Base-by-base conservation (phyloP, 257 asterid genomes). In the Petunia axillaris region DNA sequence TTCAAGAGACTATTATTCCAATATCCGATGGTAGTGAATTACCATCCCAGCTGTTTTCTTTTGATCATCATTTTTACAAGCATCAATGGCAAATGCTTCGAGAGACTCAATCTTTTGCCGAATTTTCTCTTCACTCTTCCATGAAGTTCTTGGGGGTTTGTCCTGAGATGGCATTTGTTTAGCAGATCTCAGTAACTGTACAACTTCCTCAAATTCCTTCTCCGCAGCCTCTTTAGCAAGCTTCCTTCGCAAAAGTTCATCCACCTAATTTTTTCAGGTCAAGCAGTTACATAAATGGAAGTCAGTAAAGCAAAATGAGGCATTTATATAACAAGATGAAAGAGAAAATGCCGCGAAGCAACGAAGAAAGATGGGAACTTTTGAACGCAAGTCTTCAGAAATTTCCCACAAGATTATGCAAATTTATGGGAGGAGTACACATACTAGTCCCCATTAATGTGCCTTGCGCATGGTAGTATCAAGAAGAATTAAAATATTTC, bases 41-140 rank as follows among this genome's bases (percentile, higher is more conserved):
- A 96, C 99, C 96, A 73, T 84, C 83, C 98, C 97, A 77, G 91
- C 97, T 64, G 89, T 89, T 87, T 77, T 91, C 88, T 83, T 92
- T 78, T 88, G 94, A 71, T 91, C 97, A 16, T 96, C 99, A 65
- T 82, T 87, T 83, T 83, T 88, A 83, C 86, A 90, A 83, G 87
- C 86, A 87, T 96, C 98, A 81, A 94, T 77, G 36, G 97, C 95
- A 85, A 86, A 96, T 80, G 96, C 93, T 87, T 89, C 87, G 75
- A 96, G 94, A 84, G 92, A 87, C 82, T 90, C 85, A 64, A 92
- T 89, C 81, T 86, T 90, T 80, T 81, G 87, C 86, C 86, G 79
- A 78, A 46, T 79, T 83, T 87, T 91, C 85, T 89, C 97, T 67
- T 89, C 92, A 66, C 88, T 68, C 76, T 35, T 85, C 99, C 99